These are phyloP conservation scores for Funneliformis mosseae DNA, from an alignment of 192 early-diverging fungal species.

Conservation along the genomic window DNA sequence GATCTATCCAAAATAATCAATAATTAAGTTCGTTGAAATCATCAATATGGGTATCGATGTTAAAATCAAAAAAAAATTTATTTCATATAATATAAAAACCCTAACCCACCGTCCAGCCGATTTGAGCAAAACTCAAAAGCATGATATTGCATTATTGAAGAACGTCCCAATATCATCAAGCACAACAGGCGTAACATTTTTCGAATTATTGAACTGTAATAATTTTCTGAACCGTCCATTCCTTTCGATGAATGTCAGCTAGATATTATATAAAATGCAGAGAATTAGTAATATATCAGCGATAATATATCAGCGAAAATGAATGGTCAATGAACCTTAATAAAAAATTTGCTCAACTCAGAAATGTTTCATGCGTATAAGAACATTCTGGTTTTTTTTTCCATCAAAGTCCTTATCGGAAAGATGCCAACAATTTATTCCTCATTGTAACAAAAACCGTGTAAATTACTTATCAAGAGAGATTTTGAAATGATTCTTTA, in stretches of 20 bases:
- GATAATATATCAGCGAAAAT: not conserved
- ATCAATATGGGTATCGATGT: constrained; percentile 88
- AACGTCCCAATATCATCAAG: constrained; percentile 85
- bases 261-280: not conserved
- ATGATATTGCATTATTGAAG: constrained; percentile 93
- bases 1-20: constrained; percentile 94
- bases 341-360: not conserved
- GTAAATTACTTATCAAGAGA: too few relatives aligned
- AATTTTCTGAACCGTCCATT: not conserved
- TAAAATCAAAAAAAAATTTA: not conserved
- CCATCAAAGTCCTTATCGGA: constrained; percentile 12
- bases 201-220: not conserved
- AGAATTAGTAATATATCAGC: not conserved
- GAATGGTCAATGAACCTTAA: too few relatives aligned
- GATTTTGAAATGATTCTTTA: too few relatives aligned
- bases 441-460: not conserved
- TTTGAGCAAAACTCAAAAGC: constrained; percentile 71
- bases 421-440: constrained; percentile 18
- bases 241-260: not conserved
- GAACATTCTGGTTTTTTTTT: not conserved
- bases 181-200: constrained; percentile 55
- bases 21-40: constrained; percentile 73
- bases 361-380: constrained; percentile 9
- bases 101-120: constrained; percentile 81
- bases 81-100: not conserved